Evolutionary conservation across 192 early-diverging fungal species (phyloP).

Genomic region (Dissophora globulifera): DNA sequence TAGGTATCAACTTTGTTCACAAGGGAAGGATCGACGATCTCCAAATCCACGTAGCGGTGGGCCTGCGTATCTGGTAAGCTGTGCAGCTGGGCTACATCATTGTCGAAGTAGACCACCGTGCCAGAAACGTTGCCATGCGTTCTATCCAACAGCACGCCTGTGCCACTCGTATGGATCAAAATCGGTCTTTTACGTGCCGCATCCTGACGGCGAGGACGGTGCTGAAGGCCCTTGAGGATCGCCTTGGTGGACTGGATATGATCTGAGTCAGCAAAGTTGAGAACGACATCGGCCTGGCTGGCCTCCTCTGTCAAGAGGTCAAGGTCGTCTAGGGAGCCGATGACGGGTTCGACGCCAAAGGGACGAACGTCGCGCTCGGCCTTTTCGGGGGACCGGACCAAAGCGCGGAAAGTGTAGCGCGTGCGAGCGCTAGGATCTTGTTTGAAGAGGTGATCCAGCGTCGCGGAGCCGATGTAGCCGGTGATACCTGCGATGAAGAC

Average conservation of each 20-base stretch:
- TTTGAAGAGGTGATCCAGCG: no score
- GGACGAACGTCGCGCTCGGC: no score
- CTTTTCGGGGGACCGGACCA: no score
- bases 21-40: constrained; percentile 12
- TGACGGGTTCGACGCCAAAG: no score
- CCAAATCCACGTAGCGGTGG: constrained; percentile 35
- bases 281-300: constrained; percentile 36
- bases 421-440: no score
- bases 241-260: constrained; percentile 27
- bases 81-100: constrained; percentile 12
- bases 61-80: constrained; percentile 7
- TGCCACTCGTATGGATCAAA: constrained; percentile 46
- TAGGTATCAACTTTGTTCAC: constrained; percentile 35
- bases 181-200: constrained; percentile 22
- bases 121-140: constrained; percentile 6
- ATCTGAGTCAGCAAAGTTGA: constrained; percentile 35
- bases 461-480: no score
- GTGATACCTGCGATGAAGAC: no score
- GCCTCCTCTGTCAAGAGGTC: constrained; percentile 16
- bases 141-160: constrained; percentile 28
- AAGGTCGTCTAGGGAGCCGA: constrained; percentile 24
- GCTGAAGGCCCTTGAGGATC: constrained; percentile 31
- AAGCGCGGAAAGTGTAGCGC: no score
- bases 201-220: background rate
- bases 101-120: constrained; percentile 25